A percentile compares a stretch with the other conserved stretches of the same genome.
Evolutionary conservation across 176 grass and related monocot species (phyloP).

Genomic region (Phoenix dactylifera): DNA sequence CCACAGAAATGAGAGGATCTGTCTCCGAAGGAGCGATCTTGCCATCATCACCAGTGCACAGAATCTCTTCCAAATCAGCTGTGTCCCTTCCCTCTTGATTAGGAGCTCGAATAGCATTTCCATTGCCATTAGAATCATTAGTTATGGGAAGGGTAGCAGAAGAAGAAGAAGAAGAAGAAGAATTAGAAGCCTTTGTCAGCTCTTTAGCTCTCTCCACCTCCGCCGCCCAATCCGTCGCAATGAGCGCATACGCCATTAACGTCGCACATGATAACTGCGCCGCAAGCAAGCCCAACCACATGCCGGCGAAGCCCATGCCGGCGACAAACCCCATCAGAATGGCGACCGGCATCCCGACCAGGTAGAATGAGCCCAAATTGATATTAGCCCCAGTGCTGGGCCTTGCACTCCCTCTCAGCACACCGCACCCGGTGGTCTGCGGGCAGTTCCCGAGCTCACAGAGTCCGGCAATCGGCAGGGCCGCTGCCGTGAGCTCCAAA

Average conservation of each 20-base stretch:
- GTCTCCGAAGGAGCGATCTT: not conserved
- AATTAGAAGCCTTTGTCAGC: not conserved
- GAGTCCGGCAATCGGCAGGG: not conserved
- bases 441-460: constrained; percentile 3
- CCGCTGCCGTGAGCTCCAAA: constrained; percentile 1
- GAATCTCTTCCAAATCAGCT: not conserved
- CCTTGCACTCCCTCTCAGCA: constrained; percentile 2
- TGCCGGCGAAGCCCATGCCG: not conserved
- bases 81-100: not conserved
- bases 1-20: constrained; percentile 2
- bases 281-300: not conserved
- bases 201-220: not conserved
- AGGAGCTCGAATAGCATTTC: not conserved
- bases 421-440: not conserved
- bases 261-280: not conserved
- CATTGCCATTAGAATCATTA: not conserved
- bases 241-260: not conserved
- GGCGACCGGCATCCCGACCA: constrained; percentile 3
- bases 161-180: not conserved
- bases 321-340: not conserved
- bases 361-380: not conserved
- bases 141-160: not conserved
- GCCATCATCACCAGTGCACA: not conserved
- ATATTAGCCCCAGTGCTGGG: not conserved
- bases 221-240: not conserved